Evolutionary conservation across 2,329 filamentous ascomycete genomes (phyloP).

Genomic region (Pseudogymnoascus sp.): DNA sequence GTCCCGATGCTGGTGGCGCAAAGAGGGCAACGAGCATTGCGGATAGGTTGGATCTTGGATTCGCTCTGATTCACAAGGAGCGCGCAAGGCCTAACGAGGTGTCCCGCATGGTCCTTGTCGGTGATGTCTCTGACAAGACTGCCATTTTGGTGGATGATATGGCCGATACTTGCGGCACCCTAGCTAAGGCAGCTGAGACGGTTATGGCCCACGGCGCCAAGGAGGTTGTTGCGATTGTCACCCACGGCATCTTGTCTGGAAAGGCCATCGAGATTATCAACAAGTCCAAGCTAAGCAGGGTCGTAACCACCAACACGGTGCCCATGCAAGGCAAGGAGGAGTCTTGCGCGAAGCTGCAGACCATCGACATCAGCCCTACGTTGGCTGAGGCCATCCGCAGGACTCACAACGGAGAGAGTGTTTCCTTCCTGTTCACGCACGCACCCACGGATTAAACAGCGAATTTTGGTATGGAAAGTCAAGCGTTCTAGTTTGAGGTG

Average conservation of each 20-base stretch:
- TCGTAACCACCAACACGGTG: constrained; percentile 89
- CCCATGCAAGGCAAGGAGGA: constrained; percentile 73
- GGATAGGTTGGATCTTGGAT: constrained; percentile 79
- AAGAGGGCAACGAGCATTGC: constrained; percentile 93
- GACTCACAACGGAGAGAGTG: constrained; percentile 60
- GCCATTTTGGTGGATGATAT: constrained; percentile 97
- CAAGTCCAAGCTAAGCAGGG: constrained; percentile 61
- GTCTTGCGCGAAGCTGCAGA: constrained; percentile 69
- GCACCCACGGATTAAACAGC: constrained; percentile 41
- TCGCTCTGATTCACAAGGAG: constrained; percentile 96
- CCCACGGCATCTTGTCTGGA: constrained; percentile 83
- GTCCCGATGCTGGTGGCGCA: constrained; percentile 87
- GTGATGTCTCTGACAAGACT: constrained; percentile 81
- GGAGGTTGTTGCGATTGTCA: constrained; percentile 89
- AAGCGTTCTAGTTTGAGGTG: not conserved
- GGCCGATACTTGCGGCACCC: constrained; percentile 89
- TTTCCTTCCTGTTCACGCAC: constrained; percentile 61
- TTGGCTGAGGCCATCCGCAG: constrained; percentile 62
- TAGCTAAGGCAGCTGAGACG: constrained; percentile 80
- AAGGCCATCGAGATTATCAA: constrained; percentile 78
- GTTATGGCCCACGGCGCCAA: constrained; percentile 79
- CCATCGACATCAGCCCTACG: constrained; percentile 86
- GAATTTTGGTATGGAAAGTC: not conserved
- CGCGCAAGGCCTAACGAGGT: constrained; percentile 86
- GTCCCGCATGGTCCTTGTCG: constrained; percentile 90